phyloP scores from a whole-genome alignment of 495 filamentous ascomycete species.

The Lasiosphaeris hirsuta region DNA sequence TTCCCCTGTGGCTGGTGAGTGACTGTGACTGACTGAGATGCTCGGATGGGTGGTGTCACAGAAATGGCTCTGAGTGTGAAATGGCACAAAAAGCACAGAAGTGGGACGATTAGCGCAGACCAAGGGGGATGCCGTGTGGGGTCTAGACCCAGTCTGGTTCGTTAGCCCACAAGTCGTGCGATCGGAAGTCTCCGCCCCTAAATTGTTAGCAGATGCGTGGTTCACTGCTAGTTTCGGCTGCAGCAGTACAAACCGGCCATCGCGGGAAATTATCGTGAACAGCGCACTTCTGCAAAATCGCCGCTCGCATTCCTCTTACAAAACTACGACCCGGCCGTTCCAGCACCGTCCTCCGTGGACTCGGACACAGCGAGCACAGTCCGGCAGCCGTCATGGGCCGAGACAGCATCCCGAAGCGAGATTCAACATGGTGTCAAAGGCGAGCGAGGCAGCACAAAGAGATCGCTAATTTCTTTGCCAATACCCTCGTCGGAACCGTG shows the following conservation, averaged over 20 bases:
- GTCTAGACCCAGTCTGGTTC: conserved; percentile 13
- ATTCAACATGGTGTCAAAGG: no score
- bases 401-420: no score
- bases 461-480: no score
- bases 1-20: no score
- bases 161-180: conserved; percentile 23
- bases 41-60: no score
- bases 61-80: no score
- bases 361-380: no score
- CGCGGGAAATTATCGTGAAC: conserved; percentile 23
- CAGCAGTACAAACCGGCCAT: neutral
- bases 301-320: neutral
- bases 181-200: conserved; percentile 20
- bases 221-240: neutral
- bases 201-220: conserved; percentile 24
- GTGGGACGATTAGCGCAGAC: conserved; percentile 28
- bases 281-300: neutral
- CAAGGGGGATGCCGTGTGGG: neutral
- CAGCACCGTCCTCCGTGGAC: neutral
- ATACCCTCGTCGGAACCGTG: no score
- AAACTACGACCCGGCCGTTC: neutral
- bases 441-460: no score
- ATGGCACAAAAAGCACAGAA: conserved; percentile 1
- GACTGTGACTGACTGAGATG: no score
- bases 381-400: no score